Evolutionary conservation across 129 eudicot genomes (phyloP).

Genomic region (Arctium minus): DNA sequence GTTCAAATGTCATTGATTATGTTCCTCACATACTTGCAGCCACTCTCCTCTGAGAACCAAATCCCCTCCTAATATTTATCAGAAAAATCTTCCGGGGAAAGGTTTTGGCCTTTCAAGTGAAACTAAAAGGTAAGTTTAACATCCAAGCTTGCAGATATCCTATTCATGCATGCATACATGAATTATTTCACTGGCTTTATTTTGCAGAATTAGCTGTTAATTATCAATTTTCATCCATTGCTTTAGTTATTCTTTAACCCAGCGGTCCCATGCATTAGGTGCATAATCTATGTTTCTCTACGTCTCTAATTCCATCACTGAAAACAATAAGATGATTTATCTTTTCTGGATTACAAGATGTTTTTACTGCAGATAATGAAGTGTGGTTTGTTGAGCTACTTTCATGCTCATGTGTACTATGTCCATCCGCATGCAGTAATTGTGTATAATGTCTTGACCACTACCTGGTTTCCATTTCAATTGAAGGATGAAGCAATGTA

Average conservation of each 20-base stretch:
- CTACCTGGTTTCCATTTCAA: not conserved
- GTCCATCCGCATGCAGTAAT: too few relatives aligned
- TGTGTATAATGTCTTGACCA: not conserved
- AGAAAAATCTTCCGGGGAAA: conserved; percentile 17
- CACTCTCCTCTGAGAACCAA: conserved; percentile 27
- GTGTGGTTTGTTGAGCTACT: not conserved
- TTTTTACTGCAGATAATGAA: too few relatives aligned
- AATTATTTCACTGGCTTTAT: not conserved
- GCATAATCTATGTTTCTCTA: not conserved
- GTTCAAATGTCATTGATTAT: conserved; percentile 10
- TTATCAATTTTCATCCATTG: not conserved
- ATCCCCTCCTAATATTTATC: conserved; percentile 37
- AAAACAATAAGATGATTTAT: not conserved
- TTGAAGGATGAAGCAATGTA: too few relatives aligned
- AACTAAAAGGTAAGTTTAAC: conserved; percentile 36
- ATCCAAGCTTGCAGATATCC: not conserved
- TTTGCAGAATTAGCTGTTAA: not conserved
- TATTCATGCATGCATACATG: not conserved
- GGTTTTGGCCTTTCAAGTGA: conserved; percentile 24
- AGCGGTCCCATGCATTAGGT: not conserved
- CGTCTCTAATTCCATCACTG: not conserved
- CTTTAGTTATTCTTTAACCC: not conserved
- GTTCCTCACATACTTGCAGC: conserved; percentile 25
- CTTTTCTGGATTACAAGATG: not conserved
- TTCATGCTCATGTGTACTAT: not conserved